Percentiles rank a stretch among this genome's conserved stretches.
Evolutionary conservation across 768 basidiomycete species (phyloP).

Genomic region (Asterophora lycoperdoides): DNA sequence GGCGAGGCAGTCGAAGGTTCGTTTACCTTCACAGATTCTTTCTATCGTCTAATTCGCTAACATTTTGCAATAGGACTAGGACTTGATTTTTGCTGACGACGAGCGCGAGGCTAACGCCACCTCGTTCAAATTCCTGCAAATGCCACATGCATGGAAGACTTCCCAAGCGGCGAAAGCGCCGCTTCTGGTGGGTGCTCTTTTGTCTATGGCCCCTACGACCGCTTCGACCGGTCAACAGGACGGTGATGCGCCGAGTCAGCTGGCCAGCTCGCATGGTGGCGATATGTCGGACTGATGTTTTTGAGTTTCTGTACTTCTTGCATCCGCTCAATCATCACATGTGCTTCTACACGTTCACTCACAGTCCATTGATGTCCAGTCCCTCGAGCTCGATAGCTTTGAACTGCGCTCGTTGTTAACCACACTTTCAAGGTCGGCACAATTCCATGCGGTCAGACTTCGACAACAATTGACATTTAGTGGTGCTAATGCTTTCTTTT

Average conservation of each 20-base stretch:
- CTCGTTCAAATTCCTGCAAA: constrained; percentile 92
- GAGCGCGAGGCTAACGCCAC: constrained; percentile 90
- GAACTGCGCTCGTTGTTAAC: no score
- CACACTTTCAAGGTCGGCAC: no score
- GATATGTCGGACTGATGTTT: constrained; percentile 9
- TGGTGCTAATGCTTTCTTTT: no score
- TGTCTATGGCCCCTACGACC: constrained; percentile 37
- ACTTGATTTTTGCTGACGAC: constrained; percentile 94
- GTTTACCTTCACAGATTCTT: constrained; percentile 15
- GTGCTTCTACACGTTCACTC: no score
- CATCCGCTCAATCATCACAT: no score
- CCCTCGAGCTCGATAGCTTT: no score
- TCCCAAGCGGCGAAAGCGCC: constrained; percentile 40
- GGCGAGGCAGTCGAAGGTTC: constrained; percentile 84
- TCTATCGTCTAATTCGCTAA: not conserved
- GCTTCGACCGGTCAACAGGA: constrained; percentile 1
- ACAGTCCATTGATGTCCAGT: no score
- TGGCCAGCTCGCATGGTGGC: constrained; percentile 15
- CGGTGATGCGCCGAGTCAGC: constrained; percentile 13
- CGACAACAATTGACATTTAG: no score
- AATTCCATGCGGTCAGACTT: no score
- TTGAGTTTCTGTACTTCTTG: no score
- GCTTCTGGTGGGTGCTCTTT: constrained; percentile 27
- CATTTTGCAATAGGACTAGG: constrained; percentile 64
- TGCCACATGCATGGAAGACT: constrained; percentile 88